A percentile compares a stretch with the other conserved stretches of the same genome.
These are phyloP conservation scores for Aeminium ludgeri DNA, from an alignment of 495 filamentous ascomycete genomes.

Conservation along the genomic window DNA sequence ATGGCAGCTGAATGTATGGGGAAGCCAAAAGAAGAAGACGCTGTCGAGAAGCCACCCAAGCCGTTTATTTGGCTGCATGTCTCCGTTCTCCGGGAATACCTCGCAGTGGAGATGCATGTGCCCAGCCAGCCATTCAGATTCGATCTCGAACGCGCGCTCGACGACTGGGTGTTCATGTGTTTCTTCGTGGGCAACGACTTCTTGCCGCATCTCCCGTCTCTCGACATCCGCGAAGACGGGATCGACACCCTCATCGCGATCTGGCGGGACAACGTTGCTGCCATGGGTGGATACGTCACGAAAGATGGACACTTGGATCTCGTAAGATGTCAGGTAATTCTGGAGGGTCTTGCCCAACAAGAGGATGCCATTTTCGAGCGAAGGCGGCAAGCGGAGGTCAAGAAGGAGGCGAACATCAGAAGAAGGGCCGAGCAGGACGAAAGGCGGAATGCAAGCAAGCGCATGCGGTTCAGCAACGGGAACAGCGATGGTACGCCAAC, in stretches of 20 bases:
- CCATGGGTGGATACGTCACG: conserved; percentile 89
- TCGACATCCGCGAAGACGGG: conserved; percentile 92
- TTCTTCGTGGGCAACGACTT: conserved; percentile 99
- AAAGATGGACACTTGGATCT: conserved; percentile 87
- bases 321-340: conserved; percentile 68
- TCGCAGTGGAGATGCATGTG: conserved; percentile 73
- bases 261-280: conserved; percentile 81
- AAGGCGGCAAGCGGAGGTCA: conserved; percentile 65
- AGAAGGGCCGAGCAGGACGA: conserved; percentile 57
- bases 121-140: conserved; percentile 63
- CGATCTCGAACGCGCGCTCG: conserved; percentile 87
- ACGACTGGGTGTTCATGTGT: conserved; percentile 99
- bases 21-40: conserved; percentile 70
- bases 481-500: background rate
- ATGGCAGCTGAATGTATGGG: conserved; percentile 69
- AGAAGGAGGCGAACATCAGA: conserved; percentile 59
- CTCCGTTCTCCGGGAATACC: conserved; percentile 76
- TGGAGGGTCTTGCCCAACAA: conserved; percentile 79
- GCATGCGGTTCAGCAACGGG: conserved; percentile 18
- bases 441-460: conserved; percentile 34
- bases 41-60: conserved; percentile 44
- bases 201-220: conserved; percentile 83
- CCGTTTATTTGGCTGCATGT: conserved; percentile 99
- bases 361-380: conserved; percentile 88
- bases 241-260: conserved; percentile 92